Percentiles rank a stretch among this genome's conserved stretches.
These are phyloP conservation scores for Anethum foeniculum DNA, from an alignment of 140 eudicot genomes.

Conservation along the genomic window DNA sequence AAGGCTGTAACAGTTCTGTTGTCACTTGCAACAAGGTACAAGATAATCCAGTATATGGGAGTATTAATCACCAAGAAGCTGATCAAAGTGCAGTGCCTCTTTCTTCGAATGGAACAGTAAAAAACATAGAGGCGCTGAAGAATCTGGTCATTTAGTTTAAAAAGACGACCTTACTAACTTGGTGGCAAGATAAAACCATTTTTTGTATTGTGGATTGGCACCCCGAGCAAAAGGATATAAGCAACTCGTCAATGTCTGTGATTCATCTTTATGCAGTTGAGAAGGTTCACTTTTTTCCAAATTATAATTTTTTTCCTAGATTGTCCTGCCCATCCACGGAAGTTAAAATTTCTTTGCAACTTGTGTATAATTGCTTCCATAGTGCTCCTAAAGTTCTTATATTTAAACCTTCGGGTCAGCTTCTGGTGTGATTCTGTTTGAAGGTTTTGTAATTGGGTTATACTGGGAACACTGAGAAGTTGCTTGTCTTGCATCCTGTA, in stretches of 20 bases:
- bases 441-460: not conserved
- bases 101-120: constrained; percentile 9
- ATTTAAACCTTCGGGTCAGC: not conserved
- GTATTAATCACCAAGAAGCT: constrained; percentile 6
- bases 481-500: not conserved
- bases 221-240: not conserved
- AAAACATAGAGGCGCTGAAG: not conserved
- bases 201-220: not conserved
- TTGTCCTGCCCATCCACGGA: not conserved
- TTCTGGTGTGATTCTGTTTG: not conserved
- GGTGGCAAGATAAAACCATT: not conserved
- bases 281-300: not conserved
- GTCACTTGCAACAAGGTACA: constrained; percentile 28
- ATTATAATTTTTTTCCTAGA: not conserved
- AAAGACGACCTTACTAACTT: not conserved
- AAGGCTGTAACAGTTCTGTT: constrained; percentile 58
- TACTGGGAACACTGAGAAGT: constrained; percentile 14
- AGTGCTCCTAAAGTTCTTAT: not conserved
- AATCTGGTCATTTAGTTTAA: not conserved
- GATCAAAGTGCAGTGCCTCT: not conserved
- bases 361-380: constrained; percentile 2
- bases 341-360: constrained; percentile 7
- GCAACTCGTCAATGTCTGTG: not conserved
- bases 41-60: not conserved
- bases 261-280: constrained; percentile 2